Evolutionary conservation across 164 flowering plant genomes (phyloP), one percentile per base, ranked within the genome.

Genomic region (Tinospora cordifolia): DNA sequence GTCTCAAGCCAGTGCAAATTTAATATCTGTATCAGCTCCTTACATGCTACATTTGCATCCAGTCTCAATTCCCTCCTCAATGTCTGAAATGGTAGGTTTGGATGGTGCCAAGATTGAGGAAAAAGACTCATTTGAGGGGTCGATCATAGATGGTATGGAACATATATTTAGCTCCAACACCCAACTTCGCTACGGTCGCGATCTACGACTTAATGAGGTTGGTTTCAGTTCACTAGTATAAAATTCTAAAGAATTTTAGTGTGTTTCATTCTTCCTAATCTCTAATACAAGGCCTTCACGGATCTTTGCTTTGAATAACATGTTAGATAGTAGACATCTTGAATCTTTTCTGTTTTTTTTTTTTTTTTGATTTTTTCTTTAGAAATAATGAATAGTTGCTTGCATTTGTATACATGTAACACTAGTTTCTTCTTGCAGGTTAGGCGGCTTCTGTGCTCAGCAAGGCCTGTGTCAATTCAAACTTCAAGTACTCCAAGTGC

Each of bases 171-270:
- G 82, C 80, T 87, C 92, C 76, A 83, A 87, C 74, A 84, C 90
- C 49, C 99, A 91, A 76, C 75, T 92, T 81, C 89, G 90, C 0
- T 95, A 83, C 84, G 98, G 99, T 62, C 85, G 90, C 65, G 99
- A 95, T 83, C 75, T 92, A 75, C 90, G 99, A 36, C 81, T 95
- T 72, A 92, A 95, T 84, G 99, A 95, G 98, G 99, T 94, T 19
- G 60, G 79, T 51, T 70, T 73, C 39, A 36, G 57, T 30, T 15
- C 15, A 40, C 39, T n/a, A 71, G 41, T 1, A 44, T 59, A 36
- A 75, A 30, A 54, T 7, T 44, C 21, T 26, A 44, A 51, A 57
- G 41, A 59, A 1, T 17, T 51, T 19, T 12, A 51, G 3, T 51
- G 59, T 51, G 19, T 51, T 51, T 51, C 2, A n/a, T 51, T 51